Evolutionary conservation across 2,329 filamentous ascomycete species (phyloP).

Genomic region (Zopfia rhizophila): DNA sequence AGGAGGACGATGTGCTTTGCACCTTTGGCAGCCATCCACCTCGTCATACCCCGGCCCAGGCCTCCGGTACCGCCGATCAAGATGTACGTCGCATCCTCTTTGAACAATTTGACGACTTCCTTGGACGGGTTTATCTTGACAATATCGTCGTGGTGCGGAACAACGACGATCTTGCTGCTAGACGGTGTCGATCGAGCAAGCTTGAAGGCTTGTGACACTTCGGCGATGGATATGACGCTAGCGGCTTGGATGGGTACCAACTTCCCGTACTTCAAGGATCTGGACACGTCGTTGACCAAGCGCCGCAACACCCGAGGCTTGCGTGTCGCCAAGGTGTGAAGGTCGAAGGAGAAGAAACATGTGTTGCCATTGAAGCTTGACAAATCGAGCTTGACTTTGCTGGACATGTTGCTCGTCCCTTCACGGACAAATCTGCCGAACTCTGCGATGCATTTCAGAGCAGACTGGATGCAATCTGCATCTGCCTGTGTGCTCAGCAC

Average conservation of each 20-base stretch:
- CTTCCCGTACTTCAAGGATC: conserved; percentile 29
- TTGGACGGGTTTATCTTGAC: conserved; percentile 10
- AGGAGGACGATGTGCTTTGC: conserved; percentile 36
- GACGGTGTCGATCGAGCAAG: neutral
- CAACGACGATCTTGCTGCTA: conserved; percentile 5
- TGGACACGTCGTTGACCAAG: conserved; percentile 16
- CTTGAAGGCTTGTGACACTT: neutral
- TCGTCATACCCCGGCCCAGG: conserved; percentile 37
- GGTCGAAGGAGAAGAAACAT: conserved; percentile 12
- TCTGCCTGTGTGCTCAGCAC: conserved; percentile 41
- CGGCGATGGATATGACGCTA: conserved; percentile 1
- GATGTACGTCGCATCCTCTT: conserved; percentile 36
- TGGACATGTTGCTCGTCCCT: conserved; percentile 1
- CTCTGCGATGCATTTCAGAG: conserved; percentile 57
- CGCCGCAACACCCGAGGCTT: conserved; percentile 13
- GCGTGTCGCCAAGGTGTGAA: conserved; percentile 9
- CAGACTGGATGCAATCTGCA: conserved; percentile 39
- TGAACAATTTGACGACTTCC: conserved; percentile 12
- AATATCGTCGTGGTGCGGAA: conserved; percentile 4
- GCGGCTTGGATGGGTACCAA: neutral
- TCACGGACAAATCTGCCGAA: conserved; percentile 33
- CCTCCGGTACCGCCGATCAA: conserved; percentile 41
- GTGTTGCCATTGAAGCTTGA: conserved; percentile 8
- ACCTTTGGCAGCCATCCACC: conserved; percentile 37
- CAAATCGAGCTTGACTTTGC: conserved; percentile 5